These are phyloP conservation scores for Coemansia sp. DNA, from an alignment of 192 early-diverging fungal species.

Conservation along the genomic window DNA sequence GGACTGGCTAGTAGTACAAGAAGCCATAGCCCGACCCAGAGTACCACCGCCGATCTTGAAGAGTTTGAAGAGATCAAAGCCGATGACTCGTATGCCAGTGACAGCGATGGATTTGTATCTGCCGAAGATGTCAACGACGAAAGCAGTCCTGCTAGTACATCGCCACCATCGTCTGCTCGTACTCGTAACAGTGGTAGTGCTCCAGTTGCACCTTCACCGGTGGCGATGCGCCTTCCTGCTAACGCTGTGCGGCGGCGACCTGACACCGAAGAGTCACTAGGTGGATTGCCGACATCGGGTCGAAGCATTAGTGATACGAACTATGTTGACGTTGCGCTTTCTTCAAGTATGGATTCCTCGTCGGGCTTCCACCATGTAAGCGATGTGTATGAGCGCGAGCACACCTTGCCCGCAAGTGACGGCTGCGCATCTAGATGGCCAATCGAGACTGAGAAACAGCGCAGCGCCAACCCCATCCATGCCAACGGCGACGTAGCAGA, in stretches of 20 bases:
- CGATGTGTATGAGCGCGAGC: conserved; percentile 39
- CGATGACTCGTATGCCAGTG: conserved; percentile 27
- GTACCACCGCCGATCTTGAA: conserved; percentile 23
- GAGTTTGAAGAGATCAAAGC: conserved; percentile 41
- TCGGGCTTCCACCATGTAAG: conserved; percentile 55
- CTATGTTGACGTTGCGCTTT: conserved; percentile 47
- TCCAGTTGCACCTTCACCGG: neutral
- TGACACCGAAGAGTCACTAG: neutral
- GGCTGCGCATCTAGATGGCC: neutral
- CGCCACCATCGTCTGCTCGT: neutral
- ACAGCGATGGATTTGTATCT: conserved; percentile 55
- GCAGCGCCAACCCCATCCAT: neutral
- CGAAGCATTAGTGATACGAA: conserved; percentile 19
- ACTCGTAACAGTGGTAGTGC: neutral
- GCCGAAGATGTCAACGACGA: conserved; percentile 43
- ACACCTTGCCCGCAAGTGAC: conserved; percentile 2
- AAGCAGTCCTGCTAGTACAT: neutral
- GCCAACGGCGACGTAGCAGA: neutral
- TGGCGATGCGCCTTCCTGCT: conserved; percentile 35
- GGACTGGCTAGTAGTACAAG: neutral
- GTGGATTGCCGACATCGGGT: neutral
- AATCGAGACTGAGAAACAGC: neutral
- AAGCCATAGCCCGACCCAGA: neutral
- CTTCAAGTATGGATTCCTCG: conserved; percentile 50
- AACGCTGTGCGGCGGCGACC: conserved; percentile 23